A percentile compares a stretch with the other conserved stretches of the same genome.
These are phyloP conservation scores for Sporothrix brasiliensis DNA, from an alignment of 2,329 filamentous ascomycete species.

Conservation along the genomic window DNA sequence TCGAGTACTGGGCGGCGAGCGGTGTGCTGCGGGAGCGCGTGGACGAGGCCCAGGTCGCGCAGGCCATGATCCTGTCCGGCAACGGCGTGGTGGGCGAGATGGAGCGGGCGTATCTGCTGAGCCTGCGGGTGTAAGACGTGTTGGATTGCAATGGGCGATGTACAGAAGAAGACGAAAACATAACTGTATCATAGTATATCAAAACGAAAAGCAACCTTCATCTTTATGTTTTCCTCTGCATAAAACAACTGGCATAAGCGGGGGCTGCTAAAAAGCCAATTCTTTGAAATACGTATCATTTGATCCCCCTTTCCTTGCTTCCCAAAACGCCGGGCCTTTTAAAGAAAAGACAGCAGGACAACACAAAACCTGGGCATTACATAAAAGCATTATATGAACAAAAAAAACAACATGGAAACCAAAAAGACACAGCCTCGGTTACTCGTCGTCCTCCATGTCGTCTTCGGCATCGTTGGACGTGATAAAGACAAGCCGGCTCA, in stretches of 20 bases:
- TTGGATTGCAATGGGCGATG: not conserved
- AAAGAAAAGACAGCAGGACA: not conserved
- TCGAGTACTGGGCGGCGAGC: constrained; percentile 93
- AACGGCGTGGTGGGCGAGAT: constrained; percentile 84
- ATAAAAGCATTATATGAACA: not conserved
- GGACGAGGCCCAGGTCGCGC: constrained; percentile 69
- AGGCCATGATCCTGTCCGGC: constrained; percentile 83
- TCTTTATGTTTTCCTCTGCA: not conserved
- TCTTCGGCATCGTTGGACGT: constrained; percentile 56
- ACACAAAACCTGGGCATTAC: constrained; percentile 3
- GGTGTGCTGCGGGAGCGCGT: constrained; percentile 74
- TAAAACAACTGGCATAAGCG: not conserved
- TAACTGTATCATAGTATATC: constrained; percentile 25
- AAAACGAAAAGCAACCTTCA: constrained; percentile 24
- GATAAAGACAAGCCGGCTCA: constrained; percentile 71
- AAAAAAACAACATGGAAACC: not conserved
- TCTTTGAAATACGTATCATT: not conserved
- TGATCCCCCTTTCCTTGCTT: not conserved
- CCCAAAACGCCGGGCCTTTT: constrained; percentile 30
- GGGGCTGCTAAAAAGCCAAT: not conserved
- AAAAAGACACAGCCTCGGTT: not conserved
- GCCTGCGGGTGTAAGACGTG: constrained; percentile 47
- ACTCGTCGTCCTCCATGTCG: constrained; percentile 49
- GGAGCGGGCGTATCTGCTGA: constrained; percentile 65
- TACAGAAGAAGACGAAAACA: constrained; percentile 1